Conservation (phyloP, 257 asterid species). For the Nicotiana otophora region DNA sequence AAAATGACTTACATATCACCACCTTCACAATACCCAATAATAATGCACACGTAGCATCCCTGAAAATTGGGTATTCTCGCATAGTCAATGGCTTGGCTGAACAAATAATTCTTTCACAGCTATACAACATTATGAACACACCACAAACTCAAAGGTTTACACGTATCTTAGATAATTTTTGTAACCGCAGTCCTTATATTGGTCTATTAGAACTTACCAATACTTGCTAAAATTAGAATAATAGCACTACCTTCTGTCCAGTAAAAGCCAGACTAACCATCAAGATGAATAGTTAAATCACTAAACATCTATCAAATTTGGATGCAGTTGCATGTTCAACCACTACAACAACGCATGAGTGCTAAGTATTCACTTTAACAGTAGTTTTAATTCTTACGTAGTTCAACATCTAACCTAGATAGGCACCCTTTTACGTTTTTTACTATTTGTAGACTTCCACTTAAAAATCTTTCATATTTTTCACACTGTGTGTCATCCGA, state of each 20-base stretch:
- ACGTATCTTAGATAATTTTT: not conserved
- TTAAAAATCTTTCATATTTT: not conserved
- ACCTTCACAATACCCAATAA: constrained; percentile 96
- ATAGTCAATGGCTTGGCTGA: constrained; percentile 7
- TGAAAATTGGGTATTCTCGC: constrained; percentile 27
- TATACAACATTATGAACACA: not conserved
- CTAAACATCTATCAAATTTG: not conserved
- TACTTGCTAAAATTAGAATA: not conserved
- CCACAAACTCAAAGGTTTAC: not conserved
- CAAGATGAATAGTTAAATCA: not conserved
- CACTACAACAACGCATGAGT: not conserved
- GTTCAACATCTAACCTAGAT: not conserved
- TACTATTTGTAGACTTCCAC: not conserved
- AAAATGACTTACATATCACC: constrained; percentile 88
- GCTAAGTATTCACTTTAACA: not conserved
- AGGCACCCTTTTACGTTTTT: not conserved
- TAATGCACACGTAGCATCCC: constrained; percentile 99
- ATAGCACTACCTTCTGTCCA: not conserved
- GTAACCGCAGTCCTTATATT: not conserved
- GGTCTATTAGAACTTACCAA: not conserved
- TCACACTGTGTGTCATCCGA: not conserved
- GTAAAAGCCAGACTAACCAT: not conserved
- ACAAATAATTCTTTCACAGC: not conserved
- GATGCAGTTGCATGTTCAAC: not conserved
- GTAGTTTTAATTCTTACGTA: not conserved